Evolutionary conservation across 352 stramenopile genomes (phyloP).

Genomic region (Pythium angustatum): DNA sequence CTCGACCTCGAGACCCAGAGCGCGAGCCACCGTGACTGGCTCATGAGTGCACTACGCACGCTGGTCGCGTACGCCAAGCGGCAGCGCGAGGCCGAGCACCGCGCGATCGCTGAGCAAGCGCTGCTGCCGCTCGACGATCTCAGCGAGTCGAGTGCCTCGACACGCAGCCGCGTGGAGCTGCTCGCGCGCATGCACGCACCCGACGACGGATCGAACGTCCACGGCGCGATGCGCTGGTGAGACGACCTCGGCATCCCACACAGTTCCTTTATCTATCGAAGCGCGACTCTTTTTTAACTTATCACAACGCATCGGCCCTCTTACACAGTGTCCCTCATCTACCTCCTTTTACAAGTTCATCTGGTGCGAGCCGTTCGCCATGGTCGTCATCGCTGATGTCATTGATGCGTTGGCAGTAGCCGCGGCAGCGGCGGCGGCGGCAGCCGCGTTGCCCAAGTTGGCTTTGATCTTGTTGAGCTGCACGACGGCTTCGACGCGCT

Average conservation of each 20-base stretch:
- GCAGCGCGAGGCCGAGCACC: conserved; percentile 70
- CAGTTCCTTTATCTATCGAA: too few species aligned
- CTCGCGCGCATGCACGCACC: background rate
- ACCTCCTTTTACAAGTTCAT: background rate
- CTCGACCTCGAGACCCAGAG: conserved; percentile 82
- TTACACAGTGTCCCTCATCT: background rate
- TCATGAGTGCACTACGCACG: conserved; percentile 74
- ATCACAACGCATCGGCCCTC: too few species aligned
- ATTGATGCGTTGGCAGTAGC: too few species aligned
- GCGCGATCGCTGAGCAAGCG: conserved; percentile 67
- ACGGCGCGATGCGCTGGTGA: conserved; percentile 21
- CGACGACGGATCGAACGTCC: conserved; percentile 11
- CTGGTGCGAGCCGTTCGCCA: background rate
- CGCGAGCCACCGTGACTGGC: conserved; percentile 76
- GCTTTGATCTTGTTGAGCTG: conserved; percentile 75
- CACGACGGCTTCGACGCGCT: conserved; percentile 63
- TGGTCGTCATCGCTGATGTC: background rate
- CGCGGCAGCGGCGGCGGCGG: background rate
- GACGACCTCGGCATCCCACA: too few species aligned
- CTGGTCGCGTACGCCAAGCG: conserved; percentile 72
- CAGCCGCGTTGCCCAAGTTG: conserved; percentile 31
- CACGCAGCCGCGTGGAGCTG: conserved; percentile 1
- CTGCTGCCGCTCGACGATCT: conserved; percentile 22
- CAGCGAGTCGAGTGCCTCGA: conserved; percentile 6
- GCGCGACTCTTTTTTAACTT: background rate